Base-by-base conservation (phyloP, 306 rosid genomes). In the Cucumis hystrix region DNA sequence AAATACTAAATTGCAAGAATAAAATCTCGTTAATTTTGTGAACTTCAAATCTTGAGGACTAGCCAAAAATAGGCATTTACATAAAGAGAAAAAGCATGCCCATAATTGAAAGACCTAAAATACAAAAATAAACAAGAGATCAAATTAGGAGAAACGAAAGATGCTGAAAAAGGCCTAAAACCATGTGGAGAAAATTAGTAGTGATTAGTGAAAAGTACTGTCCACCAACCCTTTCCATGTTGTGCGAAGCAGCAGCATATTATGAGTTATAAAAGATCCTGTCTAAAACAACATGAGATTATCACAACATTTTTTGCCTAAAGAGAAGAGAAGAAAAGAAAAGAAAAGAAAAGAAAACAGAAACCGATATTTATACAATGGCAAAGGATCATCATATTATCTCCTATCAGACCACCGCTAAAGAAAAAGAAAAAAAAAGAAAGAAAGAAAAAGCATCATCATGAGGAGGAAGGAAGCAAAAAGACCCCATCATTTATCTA, bases 131-230 rank as follows among this genome's bases (percentile, higher is more conserved):
- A 64, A 8, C 14, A 9, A 61, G 10, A 30, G 69, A 63, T 17
- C 20, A 35, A 65, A 37, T 33, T 51, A 51, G 55, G 14, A 51
- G 55, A 51, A 28, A 28, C 6, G 18, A 51, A 68, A 20, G 14
- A 28, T 0, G 3, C 30, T 1, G 57, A 15, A 45, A 2, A 25
- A 70, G 20, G 15, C 18, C 47, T 41, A 40, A 9, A 54, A 52
- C n/a, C 18, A 28, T 5, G 16, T 15, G 61, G 17, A 51, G 76
- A 49, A 49, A 28, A 72, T 70, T 72, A 72, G 60, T 51, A 72
- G 61, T 51, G 60, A 72, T 72, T 51, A 72, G 76, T 72, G 76
- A 71, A 72, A 49, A 47, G 76, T 49, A 71, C 76, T 71, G 59
- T 71, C 75, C 74, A 67, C 55, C 76, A 47, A 71, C 59, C 43